Percentiles rank a stretch among this genome's conserved stretches.
phyloP scores from a whole-genome alignment of 768 basidiomycete species.

The Mrakia blollopis region DNA sequence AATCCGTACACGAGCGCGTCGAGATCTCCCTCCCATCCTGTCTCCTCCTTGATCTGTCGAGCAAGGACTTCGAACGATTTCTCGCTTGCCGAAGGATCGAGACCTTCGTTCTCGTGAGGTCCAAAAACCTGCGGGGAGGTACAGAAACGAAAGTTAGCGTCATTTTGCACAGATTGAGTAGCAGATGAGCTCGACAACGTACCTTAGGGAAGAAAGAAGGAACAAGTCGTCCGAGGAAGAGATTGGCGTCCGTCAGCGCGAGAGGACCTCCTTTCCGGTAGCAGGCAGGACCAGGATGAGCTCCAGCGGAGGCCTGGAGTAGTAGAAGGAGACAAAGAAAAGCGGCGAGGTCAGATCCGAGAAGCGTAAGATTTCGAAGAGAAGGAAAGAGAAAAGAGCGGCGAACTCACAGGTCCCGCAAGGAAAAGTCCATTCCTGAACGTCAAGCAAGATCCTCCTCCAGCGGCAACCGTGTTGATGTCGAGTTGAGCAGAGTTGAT shows the following conservation, averaged over 20 bases:
- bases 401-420: slow-evolving; percentile 34
- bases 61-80: slow-evolving; percentile 32
- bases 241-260: slow-evolving; percentile 41
- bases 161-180: no score
- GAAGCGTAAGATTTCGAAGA: no score
- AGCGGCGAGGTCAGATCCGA: not conserved
- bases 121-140: slow-evolving; percentile 28
- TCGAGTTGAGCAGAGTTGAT: slow-evolving; percentile 26
- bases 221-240: slow-evolving; percentile 37
- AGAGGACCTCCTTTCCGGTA: slow-evolving; percentile 38
- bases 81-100: slow-evolving; percentile 32
- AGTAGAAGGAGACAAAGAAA: not conserved
- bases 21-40: slow-evolving; percentile 29
- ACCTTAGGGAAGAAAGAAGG: slow-evolving; percentile 34
- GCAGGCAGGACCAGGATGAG: slow-evolving; percentile 35
- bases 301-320: slow-evolving; percentile 15
- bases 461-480: slow-evolving; percentile 33
- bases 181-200: no score
- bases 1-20: slow-evolving; percentile 37
- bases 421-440: slow-evolving; percentile 37
- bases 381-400: no score
- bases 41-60: slow-evolving; percentile 34
- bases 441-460: slow-evolving; percentile 36
- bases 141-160: no score
- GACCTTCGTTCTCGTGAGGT: slow-evolving; percentile 32